These are phyloP conservation scores for Moringa oleifera DNA, from an alignment of 345 rosid species.

Conservation along the genomic window DNA sequence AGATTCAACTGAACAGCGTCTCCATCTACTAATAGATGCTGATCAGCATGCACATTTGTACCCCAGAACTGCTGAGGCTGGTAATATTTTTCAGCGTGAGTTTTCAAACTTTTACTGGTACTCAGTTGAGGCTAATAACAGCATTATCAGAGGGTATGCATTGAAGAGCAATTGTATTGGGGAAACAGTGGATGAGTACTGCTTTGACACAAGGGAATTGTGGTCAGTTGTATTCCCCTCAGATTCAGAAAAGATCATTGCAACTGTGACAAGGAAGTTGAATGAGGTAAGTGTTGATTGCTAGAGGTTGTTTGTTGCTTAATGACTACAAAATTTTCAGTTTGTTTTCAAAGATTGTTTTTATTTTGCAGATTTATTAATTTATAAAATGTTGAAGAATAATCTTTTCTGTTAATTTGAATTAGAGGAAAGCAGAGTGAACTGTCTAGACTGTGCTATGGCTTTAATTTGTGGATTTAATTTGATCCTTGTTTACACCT, in stretches of 20 bases:
- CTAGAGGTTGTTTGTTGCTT: neutral
- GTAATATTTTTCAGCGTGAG: constrained; percentile 54
- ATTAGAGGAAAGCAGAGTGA: neutral
- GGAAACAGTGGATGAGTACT: constrained; percentile 59
- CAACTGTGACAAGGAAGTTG: constrained; percentile 56
- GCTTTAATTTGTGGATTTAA: neutral
- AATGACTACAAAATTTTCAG: neutral
- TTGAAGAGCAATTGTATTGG: constrained; percentile 54
- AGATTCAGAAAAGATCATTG: constrained; percentile 84
- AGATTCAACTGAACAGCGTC: constrained; percentile 83
- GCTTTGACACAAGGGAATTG: constrained; percentile 67
- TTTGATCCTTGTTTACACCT: neutral
- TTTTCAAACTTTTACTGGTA: constrained; percentile 85
- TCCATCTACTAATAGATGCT: constrained; percentile 77
- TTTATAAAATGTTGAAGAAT: neutral
- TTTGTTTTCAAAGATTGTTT: neutral
- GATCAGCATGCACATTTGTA: constrained; percentile 65
- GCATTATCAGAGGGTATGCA: constrained; percentile 74
- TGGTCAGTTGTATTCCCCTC: constrained; percentile 92
- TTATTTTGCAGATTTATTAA: neutral
- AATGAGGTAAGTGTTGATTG: constrained; percentile 60
- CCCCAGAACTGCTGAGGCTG: constrained; percentile 76
- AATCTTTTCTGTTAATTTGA: neutral
- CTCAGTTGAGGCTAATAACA: constrained; percentile 60
- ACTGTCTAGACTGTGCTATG: neutral